These are phyloP conservation scores for Plectosphaerella plurivora DNA, from an alignment of 2,329 filamentous ascomycete species.

Conservation along the genomic window DNA sequence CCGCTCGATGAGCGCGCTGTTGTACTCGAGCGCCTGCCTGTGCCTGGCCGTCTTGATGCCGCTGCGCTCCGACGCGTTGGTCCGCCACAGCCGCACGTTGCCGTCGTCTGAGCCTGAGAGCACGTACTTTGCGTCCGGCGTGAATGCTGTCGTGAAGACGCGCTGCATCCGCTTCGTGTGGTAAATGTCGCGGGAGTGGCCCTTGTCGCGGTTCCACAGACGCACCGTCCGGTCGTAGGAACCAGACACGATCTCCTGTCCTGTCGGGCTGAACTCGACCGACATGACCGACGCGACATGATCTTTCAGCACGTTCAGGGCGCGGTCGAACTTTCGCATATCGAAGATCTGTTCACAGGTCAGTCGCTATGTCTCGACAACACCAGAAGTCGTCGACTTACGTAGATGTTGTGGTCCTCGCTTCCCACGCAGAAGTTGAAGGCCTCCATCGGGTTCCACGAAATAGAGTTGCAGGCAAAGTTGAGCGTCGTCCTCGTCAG, in stretches of 20 bases:
- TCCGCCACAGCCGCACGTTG: slow-evolving; percentile 81
- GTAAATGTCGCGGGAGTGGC: slow-evolving; percentile 88
- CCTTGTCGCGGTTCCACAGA: slow-evolving; percentile 74
- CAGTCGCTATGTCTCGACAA: background rate
- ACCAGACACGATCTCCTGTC: slow-evolving; percentile 86
- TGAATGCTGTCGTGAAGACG: slow-evolving; percentile 81
- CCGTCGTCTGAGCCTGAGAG: slow-evolving; percentile 92
- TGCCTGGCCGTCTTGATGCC: slow-evolving; percentile 84
- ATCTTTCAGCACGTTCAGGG: slow-evolving; percentile 84
- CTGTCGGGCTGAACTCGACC: slow-evolving; percentile 90
- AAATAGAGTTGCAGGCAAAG: slow-evolving; percentile 76
- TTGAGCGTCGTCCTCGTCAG: slow-evolving; percentile 76
- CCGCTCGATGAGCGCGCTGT: slow-evolving; percentile 74
- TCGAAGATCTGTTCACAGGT: slow-evolving; percentile 62
- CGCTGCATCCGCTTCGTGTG: slow-evolving; percentile 98
- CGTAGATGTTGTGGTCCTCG: slow-evolving; percentile 82
- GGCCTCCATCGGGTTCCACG: slow-evolving; percentile 96
- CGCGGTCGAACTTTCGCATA: slow-evolving; percentile 83
- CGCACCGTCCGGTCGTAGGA: slow-evolving; percentile 83
- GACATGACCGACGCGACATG: slow-evolving; percentile 93
- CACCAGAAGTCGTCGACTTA: slow-evolving; percentile 6
- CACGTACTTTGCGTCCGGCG: slow-evolving; percentile 84
- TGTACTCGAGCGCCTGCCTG: slow-evolving; percentile 86
- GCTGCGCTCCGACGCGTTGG: slow-evolving; percentile 75
- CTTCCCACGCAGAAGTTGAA: slow-evolving; percentile 93